Percentiles rank a stretch among this genome's conserved stretches.
Evolutionary conservation across 306 rosid species (phyloP).

Genomic region (Lathyrus aphaca): DNA sequence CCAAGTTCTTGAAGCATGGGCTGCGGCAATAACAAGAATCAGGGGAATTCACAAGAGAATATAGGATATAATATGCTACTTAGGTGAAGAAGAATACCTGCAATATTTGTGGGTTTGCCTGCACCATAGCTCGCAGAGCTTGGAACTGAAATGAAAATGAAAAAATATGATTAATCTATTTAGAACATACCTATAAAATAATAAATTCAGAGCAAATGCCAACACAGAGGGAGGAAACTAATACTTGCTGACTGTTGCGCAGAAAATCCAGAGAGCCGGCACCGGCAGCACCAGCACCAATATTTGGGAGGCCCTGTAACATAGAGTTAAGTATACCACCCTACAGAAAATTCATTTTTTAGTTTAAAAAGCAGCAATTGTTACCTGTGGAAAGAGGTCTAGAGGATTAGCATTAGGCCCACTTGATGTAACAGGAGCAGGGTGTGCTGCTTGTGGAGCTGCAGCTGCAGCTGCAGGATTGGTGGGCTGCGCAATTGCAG

Average conservation of each 20-base stretch:
- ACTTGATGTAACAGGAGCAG: conserved; percentile 59
- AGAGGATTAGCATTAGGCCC: conserved; percentile 95
- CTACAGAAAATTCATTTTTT: not conserved
- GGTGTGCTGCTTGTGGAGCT: conserved; percentile 70
- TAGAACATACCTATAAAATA: not conserved
- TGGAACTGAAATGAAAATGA: conserved; percentile 62
- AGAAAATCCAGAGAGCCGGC: conserved; percentile 85
- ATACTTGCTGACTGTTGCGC: conserved; percentile 88
- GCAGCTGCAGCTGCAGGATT: conserved; percentile 55
- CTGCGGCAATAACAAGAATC: conserved; percentile 53
- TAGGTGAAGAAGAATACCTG: conserved; percentile 61
- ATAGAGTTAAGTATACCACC: conserved; percentile 34
- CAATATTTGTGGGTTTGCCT: conserved; percentile 92
- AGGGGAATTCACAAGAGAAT: not conserved
- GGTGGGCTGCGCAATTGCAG: conserved; percentile 55
- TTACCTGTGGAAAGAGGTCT: conserved; percentile 91
- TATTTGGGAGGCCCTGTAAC: conserved; percentile 78
- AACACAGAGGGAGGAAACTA: not conserved
- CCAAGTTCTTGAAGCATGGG: conserved; percentile 99
- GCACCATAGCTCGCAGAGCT: conserved; percentile 91
- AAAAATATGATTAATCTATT: not conserved
- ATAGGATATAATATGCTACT: conserved; percentile 15
- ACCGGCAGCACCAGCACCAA: conserved; percentile 71
- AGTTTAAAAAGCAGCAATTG: not conserved
- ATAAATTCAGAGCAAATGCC: not conserved